Conservation (phyloP, 805 yeast genomes). For the Candida ipomoeae region DNA sequence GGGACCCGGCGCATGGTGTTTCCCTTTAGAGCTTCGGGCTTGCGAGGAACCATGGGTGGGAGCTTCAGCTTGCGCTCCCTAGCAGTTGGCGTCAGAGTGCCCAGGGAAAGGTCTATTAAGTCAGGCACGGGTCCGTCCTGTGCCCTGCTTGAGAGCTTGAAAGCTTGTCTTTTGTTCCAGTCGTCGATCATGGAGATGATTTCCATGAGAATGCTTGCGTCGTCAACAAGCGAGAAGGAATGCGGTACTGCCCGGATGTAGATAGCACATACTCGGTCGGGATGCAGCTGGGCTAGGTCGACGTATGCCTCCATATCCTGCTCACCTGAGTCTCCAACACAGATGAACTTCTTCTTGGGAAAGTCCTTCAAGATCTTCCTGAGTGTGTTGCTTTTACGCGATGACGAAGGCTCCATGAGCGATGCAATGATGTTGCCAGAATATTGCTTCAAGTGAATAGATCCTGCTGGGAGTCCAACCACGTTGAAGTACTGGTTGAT, state of each 20-base stretch:
- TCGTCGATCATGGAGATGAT: constrained; percentile 22
- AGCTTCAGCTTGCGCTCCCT: constrained; percentile 12
- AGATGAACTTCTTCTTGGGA: constrained; percentile 69
- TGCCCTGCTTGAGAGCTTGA: constrained; percentile 1
- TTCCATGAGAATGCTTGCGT: constrained; percentile 29
- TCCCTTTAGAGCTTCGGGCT: constrained; percentile 42
- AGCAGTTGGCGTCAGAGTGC: constrained; percentile 4
- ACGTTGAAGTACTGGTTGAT: constrained; percentile 53
- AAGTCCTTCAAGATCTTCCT: constrained; percentile 65
- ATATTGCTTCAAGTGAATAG: constrained; percentile 84
- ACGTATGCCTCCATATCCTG: constrained; percentile 89
- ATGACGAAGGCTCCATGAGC: constrained; percentile 81
- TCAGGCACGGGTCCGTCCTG: constrained; percentile 19
- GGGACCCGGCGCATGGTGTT: constrained; percentile 25
- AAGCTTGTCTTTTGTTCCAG: constrained; percentile 11
- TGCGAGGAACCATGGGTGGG: constrained; percentile 47
- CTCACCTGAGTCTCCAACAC: constrained; percentile 96
- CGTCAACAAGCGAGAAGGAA: constrained; percentile 58
- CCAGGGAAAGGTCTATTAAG: constrained; percentile 37
- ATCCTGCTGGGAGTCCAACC: constrained; percentile 68
- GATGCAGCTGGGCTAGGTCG: constrained; percentile 58
- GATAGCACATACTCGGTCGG: constrained; percentile 65
- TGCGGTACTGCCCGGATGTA: constrained; percentile 74
- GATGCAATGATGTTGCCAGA: constrained; percentile 77
- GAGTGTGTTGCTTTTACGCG: constrained; percentile 68